Conservation (phyloP, 108 stramenopile genomes). For the Fragilariopsis cylindrus region DNA sequence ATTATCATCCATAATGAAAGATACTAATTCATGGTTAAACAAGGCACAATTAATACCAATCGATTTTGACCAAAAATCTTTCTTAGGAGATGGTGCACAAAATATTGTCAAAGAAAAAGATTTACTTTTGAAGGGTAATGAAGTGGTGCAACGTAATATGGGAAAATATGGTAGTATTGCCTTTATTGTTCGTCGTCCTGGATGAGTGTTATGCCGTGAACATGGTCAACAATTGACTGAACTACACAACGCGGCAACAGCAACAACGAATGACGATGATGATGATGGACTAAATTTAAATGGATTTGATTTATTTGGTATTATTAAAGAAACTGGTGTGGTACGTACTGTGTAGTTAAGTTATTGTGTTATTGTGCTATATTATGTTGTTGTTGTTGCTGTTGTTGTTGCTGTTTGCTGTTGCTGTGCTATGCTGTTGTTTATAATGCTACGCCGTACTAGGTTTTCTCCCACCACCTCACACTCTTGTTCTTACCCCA, state of each 20-base stretch:
- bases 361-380: background rate
- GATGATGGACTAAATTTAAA: slow-evolving; percentile 24
- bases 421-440: background rate
- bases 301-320: slow-evolving; percentile 56
- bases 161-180: slow-evolving; percentile 22
- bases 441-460: no score
- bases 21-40: background rate
- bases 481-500: background rate
- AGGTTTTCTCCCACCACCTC: background rate
- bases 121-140: slow-evolving; percentile 1
- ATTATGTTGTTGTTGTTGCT: no score
- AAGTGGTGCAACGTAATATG: slow-evolving; percentile 19
- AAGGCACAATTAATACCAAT: slow-evolving; percentile 24
- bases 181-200: slow-evolving; percentile 71
- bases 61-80: slow-evolving; percentile 7
- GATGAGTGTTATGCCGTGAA: slow-evolving; percentile 88
- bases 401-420: background rate
- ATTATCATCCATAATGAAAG: slow-evolving; percentile 19
- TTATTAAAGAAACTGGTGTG: slow-evolving; percentile 80
- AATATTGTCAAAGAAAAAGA: background rate
- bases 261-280: background rate
- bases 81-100: slow-evolving; percentile 15
- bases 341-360: slow-evolving; percentile 13
- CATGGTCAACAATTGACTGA: slow-evolving; percentile 68
- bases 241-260: slow-evolving; percentile 41